Percentiles rank a stretch among this genome's conserved stretches.
These are phyloP conservation scores for Carex scoparia DNA, from an alignment of 176 grass and related monocot species.

Conservation along the genomic window DNA sequence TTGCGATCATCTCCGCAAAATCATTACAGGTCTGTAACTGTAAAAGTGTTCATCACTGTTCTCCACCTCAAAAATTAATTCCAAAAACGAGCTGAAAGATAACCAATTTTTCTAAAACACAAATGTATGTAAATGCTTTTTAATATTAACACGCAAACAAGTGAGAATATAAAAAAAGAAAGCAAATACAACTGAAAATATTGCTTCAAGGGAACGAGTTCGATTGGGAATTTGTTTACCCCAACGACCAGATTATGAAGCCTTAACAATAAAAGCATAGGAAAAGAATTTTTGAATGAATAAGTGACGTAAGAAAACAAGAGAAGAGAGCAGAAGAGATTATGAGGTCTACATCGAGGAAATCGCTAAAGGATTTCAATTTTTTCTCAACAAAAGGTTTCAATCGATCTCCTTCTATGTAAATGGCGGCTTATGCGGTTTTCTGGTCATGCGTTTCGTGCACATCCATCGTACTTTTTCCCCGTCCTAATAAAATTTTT, in stretches of 20 bases:
- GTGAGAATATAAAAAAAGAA: conserved; percentile 16
- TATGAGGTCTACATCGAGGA: not conserved
- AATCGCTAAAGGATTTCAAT: not conserved
- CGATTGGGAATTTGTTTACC: not conserved
- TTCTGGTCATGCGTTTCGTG: no score
- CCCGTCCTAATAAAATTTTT: no score
- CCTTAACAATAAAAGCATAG: not conserved
- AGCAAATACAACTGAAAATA: conserved; percentile 25
- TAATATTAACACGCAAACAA: not conserved
- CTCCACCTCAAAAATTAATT: not conserved
- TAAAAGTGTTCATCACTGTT: conserved; percentile 33
- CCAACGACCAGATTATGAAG: conserved; percentile 32
- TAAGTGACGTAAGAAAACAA: not conserved
- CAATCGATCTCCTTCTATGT: no score
- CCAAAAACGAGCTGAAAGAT: not conserved
- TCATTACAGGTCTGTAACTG: conserved; percentile 74
- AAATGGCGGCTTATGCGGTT: no score
- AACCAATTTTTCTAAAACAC: not conserved
- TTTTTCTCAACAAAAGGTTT: not conserved
- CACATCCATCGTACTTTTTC: no score
- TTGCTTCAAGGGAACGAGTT: conserved; percentile 37
- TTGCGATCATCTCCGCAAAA: conserved; percentile 57
- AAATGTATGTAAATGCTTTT: conserved; percentile 14
- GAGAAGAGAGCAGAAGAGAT: not conserved
- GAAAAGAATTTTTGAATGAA: not conserved